Conservation (phyloP, 2,329 filamentous ascomycete genomes). For the Cladosporium halotolerans region DNA sequence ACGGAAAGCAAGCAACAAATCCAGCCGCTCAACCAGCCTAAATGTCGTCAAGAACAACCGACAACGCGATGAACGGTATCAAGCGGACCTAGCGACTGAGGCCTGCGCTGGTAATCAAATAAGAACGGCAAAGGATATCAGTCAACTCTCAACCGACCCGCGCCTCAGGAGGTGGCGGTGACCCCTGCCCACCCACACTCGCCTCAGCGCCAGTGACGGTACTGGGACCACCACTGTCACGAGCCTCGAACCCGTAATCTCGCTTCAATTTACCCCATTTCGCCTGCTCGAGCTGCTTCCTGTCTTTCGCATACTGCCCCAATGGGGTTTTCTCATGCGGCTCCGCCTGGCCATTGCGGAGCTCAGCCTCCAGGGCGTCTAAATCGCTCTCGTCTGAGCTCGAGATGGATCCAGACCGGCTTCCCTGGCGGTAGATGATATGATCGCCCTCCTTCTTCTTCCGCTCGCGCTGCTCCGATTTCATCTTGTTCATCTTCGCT, state of each 20-base stretch:
- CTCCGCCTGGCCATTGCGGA: constrained; percentile 9
- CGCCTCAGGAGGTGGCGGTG: not conserved
- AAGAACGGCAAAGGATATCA: not conserved
- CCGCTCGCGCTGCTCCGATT: constrained; percentile 64
- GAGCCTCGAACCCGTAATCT: constrained; percentile 4
- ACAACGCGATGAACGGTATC: no score
- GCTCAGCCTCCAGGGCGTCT: constrained; percentile 32
- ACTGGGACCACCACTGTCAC: not conserved
- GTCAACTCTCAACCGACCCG: not conserved
- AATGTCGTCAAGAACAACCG: no score
- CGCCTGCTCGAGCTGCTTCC: constrained; percentile 19
- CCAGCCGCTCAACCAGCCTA: no score
- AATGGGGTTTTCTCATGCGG: constrained; percentile 17
- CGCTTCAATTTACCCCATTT: constrained; percentile 13
- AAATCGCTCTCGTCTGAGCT: constrained; percentile 55
- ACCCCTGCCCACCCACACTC: constrained; percentile 2
- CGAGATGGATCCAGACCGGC: constrained; percentile 40
- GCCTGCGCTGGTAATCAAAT: no score
- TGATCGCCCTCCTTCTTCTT: constrained; percentile 60
- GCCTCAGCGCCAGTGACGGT: not conserved
- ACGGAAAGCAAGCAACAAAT: not conserved
- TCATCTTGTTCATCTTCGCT: constrained; percentile 65
- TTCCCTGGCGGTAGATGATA: constrained; percentile 51
- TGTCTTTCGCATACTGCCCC: constrained; percentile 18
- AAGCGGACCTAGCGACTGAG: no score